Conservation (phyloP, 73 alveolate genomes). For the Paramecium caudatum region DNA sequence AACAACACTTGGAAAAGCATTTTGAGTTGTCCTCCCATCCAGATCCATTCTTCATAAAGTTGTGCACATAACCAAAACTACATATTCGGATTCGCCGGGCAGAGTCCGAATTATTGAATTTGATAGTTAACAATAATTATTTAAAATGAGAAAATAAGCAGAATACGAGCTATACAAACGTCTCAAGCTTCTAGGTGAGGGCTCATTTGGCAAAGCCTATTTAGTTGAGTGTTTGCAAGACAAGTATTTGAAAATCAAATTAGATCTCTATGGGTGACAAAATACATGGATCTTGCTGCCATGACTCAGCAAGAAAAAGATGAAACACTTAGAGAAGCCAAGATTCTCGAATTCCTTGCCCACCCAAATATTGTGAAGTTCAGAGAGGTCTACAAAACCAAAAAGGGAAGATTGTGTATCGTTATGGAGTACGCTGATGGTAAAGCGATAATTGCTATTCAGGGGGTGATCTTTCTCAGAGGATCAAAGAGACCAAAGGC, state of each 20-base stretch:
- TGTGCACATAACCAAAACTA: constrained; percentile 83
- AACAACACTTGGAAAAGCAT: not conserved
- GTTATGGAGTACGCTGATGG: constrained; percentile 96
- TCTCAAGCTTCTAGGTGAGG: constrained; percentile 80
- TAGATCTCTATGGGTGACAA: constrained; percentile 78
- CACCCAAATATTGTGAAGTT: constrained; percentile 96
- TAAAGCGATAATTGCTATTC: constrained; percentile 43
- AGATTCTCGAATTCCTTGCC: constrained; percentile 78
- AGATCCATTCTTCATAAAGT: constrained; percentile 51
- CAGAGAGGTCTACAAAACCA: constrained; percentile 86
- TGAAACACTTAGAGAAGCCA: constrained; percentile 85
- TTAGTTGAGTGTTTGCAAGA: constrained; percentile 79
- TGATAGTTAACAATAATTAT: constrained; percentile 94
- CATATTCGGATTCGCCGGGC: constrained; percentile 92
- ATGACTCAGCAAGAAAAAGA: constrained; percentile 84
- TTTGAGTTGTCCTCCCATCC: not conserved
- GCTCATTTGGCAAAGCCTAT: constrained; percentile 79
- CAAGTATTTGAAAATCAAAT: constrained; percentile 48
- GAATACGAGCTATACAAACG: constrained; percentile 82
- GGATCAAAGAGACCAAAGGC: constrained; percentile 76
- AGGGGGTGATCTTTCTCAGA: constrained; percentile 80
- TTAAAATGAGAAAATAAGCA: constrained; percentile 93
- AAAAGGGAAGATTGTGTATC: constrained; percentile 84
- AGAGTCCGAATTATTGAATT: constrained; percentile 91
- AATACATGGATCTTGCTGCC: constrained; percentile 84